Conservation (phyloP, 768 basidiomycete genomes). For the Tephrocybe rancida region DNA sequence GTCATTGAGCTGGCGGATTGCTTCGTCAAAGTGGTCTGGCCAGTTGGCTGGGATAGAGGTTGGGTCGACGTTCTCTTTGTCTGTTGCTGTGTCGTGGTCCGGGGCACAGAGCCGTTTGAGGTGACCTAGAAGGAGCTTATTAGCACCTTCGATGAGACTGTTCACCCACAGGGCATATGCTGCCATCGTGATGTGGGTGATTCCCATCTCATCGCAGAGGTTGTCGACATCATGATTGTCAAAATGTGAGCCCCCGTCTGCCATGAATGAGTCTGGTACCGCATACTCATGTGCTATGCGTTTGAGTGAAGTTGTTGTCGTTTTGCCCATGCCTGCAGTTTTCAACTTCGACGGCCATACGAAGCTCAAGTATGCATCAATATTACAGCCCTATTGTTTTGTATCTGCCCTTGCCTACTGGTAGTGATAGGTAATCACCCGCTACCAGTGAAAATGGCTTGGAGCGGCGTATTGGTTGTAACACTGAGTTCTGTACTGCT, state of each 20-base stretch:
- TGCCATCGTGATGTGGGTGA: slow-evolving; percentile 3
- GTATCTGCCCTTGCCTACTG: slow-evolving; percentile 32
- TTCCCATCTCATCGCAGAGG: slow-evolving; percentile 24
- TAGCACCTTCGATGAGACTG: slow-evolving; percentile 34
- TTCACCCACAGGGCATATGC: slow-evolving; percentile 46
- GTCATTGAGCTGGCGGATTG: slow-evolving; percentile 22
- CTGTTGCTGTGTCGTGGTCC: slow-evolving; percentile 17
- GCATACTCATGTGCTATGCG: neutral
- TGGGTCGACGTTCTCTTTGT: slow-evolving; percentile 3
- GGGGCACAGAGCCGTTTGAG: slow-evolving; percentile 36
- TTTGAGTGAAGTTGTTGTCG: slow-evolving; percentile 18
- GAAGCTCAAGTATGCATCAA: slow-evolving; percentile 18
- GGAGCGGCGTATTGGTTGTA: slow-evolving; percentile 34
- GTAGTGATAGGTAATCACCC: slow-evolving; percentile 21
- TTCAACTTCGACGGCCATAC: no score
- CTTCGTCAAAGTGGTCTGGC: slow-evolving; percentile 33
- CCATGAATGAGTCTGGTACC: slow-evolving; percentile 33
- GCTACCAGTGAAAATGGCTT: slow-evolving; percentile 42
- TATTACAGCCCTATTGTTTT: slow-evolving; percentile 4
- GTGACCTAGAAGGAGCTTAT: slow-evolving; percentile 31
- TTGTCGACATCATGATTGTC: slow-evolving; percentile 29
- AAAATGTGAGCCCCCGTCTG: slow-evolving; percentile 22
- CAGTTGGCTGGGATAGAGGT: slow-evolving; percentile 25
- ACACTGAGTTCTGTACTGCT: slow-evolving; percentile 23
- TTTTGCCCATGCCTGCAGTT: slow-evolving; percentile 18